Percentiles rank a stretch among this genome's conserved stretches.
Conservation (phyloP, 352 stramenopile genomes). For the Phytophthora agathidicida region DNA sequence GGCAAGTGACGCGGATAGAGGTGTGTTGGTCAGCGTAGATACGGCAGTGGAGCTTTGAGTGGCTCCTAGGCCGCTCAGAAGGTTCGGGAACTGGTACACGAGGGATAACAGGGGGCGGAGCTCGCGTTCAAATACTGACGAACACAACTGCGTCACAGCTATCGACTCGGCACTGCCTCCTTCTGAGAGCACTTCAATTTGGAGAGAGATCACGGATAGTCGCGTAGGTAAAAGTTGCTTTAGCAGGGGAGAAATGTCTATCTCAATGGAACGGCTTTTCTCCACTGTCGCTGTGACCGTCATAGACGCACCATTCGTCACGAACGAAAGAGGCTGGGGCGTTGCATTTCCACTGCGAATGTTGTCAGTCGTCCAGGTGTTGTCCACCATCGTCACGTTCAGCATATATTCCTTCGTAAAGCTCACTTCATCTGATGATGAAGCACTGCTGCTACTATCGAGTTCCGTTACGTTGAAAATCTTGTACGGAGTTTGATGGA, state of each 20-base stretch:
- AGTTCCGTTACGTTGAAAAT: slow-evolving; percentile 55
- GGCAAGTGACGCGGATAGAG: slow-evolving; percentile 27
- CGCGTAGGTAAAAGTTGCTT: slow-evolving; percentile 40
- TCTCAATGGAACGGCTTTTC: slow-evolving; percentile 49
- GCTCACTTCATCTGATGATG: slow-evolving; percentile 6
- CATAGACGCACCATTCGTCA: slow-evolving; percentile 27
- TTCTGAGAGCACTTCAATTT: slow-evolving; percentile 56
- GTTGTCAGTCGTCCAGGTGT: slow-evolving; percentile 44
- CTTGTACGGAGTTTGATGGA: slow-evolving; percentile 75
- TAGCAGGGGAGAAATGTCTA: slow-evolving; percentile 62
- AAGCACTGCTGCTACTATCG: slow-evolving; percentile 7
- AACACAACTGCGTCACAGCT: slow-evolving; percentile 62
- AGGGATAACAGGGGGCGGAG: slow-evolving; percentile 53
- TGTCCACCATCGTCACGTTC: slow-evolving; percentile 56
- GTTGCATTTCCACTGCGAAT: slow-evolving; percentile 17
- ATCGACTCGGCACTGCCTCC: slow-evolving; percentile 25
- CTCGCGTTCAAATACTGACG: slow-evolving; percentile 62
- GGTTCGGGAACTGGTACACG: slow-evolving; percentile 54
- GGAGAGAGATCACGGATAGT: slow-evolving; percentile 51
- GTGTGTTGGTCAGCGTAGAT: not conserved
- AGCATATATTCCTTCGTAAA: slow-evolving; percentile 58
- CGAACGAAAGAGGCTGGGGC: slow-evolving; percentile 33
- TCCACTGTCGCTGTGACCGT: slow-evolving; percentile 48
- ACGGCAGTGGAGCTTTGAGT: slow-evolving; percentile 50
- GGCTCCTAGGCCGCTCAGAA: slow-evolving; percentile 24